Evolutionary conservation across 1,284 basidiomycete species (phyloP), one percentile per base, ranked within the genome.

Genomic region (Volvariella volvacea): DNA sequence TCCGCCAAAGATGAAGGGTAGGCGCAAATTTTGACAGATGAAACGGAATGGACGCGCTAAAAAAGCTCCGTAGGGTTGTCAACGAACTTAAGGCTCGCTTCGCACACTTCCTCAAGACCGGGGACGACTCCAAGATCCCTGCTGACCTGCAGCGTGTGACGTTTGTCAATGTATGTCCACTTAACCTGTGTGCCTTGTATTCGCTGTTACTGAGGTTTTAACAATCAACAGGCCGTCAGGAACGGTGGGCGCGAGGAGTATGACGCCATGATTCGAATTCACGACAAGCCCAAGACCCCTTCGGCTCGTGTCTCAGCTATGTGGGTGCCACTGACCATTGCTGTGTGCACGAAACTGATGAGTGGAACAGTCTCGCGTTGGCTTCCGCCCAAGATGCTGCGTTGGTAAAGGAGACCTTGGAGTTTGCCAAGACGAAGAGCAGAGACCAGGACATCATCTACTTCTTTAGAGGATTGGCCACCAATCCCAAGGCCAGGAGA

Each of bases 231-330:
- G 74, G 80, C 78, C 39, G 83, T 88, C 45, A 76, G 75, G 56
- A 68, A 83, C 56, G 92, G 92, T 42, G 91, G 89, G 14, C 70
- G 70, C 40, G 69, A 70, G 40, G 92, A 95, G 62, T 96, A 86
- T 61, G 78, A 90, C 44, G 80, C 82, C 42, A 70, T 88, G 39
- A 73, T 86, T 51, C 67, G 70, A 43, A 75, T 93, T 32, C 83
- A 84, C 60, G 73, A 79, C 56, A 81, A 87, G 47, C 80, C 87
- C 2, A 74, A 76, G 55, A 90, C 87, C 28, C 87, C 92, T 0
- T 76, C 79, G 1, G 73, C 80, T 38, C 76, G 78, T 53, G 74
- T 79, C 48, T 71, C 82, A 46, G 81, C 85, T 33, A 79, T 92
- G 87, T 77, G 61, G 59, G 73, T 59, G 36, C 19, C 6, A 36